These are phyloP conservation scores for Solanum clarkiae DNA, from an alignment of 257 asterid genomes.

Conservation along the genomic window DNA sequence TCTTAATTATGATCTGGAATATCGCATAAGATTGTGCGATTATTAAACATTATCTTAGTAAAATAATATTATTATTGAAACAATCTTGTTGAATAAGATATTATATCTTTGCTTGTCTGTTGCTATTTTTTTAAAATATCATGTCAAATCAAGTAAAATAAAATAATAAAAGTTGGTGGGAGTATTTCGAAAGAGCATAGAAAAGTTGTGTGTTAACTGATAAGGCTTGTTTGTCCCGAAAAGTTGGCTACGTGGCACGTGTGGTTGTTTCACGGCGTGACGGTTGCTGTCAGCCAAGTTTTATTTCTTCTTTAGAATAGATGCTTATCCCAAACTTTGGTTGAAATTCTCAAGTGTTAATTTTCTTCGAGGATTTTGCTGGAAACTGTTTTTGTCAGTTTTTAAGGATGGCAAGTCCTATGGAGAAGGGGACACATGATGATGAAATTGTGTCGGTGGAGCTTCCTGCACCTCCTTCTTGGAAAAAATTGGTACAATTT, in stretches of 20 bases:
- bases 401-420: slow-evolving; percentile 12
- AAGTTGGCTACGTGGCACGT: slow-evolving; percentile 3
- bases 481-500: slow-evolving; percentile 30
- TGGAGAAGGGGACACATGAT: neutral
- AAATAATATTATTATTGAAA: neutral
- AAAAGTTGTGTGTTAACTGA: neutral
- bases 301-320: neutral
- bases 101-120: no score
- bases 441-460: slow-evolving; percentile 23
- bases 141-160: neutral
- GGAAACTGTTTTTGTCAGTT: neutral
- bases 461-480: slow-evolving; percentile 36
- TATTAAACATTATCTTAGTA: neutral
- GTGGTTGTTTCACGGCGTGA: slow-evolving; percentile 1
- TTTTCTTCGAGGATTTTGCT: neutral
- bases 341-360: neutral
- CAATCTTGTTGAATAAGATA: no score
- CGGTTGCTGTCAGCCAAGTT: neutral
- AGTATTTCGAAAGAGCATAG: neutral
- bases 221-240: neutral
- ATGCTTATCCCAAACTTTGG: neutral
- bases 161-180: neutral
- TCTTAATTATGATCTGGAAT: neutral
- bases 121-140: no score
- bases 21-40: neutral